Percentiles rank a stretch among this genome's conserved stretches.
Evolutionary conservation across 495 filamentous ascomycete species (phyloP).

Genomic region (Xylaria telfairii): DNA sequence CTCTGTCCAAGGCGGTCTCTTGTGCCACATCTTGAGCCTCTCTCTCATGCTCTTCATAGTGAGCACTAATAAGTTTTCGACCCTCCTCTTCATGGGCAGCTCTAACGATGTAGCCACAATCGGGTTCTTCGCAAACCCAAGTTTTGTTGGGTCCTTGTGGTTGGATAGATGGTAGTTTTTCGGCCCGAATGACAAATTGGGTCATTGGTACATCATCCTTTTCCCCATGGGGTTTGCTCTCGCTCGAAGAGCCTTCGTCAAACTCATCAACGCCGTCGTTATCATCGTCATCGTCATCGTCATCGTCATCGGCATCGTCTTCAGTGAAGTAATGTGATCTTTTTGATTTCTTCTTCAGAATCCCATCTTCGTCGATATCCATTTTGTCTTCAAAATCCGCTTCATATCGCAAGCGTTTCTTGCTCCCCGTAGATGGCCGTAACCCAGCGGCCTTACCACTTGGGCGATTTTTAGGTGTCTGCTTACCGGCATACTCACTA

Average conservation of each 20-base stretch:
- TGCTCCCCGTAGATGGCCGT: conserved; percentile 40
- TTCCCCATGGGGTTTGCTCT: conserved; percentile 16
- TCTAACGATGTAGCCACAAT: conserved; percentile 68
- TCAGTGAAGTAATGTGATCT: conserved; percentile 38
- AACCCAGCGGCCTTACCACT: conserved; percentile 45
- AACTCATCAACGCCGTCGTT: conserved; percentile 50
- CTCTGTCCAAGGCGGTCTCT: conserved; percentile 35
- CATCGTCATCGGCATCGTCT: conserved; percentile 17
- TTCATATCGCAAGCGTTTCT: conserved; percentile 41
- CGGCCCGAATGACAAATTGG: conserved; percentile 49
- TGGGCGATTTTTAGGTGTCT: conserved; percentile 32
- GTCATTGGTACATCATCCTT: conserved; percentile 30
- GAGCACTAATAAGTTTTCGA: conserved; percentile 65
- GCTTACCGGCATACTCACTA: conserved; percentile 23
- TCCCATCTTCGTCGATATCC: conserved; percentile 39
- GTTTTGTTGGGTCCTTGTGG: conserved; percentile 64
- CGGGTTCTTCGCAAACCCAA: conserved; percentile 74
- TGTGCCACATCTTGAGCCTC: conserved; percentile 65
- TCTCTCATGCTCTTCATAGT: conserved; percentile 70
- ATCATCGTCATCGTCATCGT: conserved; percentile 27
- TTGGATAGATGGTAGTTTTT: conserved; percentile 51
- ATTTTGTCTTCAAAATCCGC: conserved; percentile 38
- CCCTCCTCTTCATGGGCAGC: conserved; percentile 62
- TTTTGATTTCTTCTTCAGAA: conserved; percentile 42
- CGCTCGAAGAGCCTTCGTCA: conserved; percentile 31